Percentiles rank a stretch among this genome's conserved stretches.
phyloP scores from a whole-genome alignment of 192 early-diverging fungal genomes.

The Phlyctochytrium arcticum region DNA sequence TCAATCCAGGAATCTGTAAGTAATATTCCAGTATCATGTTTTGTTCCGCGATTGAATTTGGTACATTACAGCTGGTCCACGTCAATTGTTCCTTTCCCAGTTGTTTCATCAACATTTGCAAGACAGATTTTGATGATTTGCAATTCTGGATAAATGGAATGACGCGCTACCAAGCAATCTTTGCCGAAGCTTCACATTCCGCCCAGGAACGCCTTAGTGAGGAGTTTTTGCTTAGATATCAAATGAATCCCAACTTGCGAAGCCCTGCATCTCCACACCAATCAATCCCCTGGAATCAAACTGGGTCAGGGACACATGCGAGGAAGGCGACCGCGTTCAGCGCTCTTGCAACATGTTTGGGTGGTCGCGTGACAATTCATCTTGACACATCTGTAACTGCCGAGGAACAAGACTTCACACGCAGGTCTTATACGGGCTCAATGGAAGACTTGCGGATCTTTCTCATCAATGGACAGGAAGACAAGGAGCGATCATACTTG shows the following conservation, averaged over 20 bases:
- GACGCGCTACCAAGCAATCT: not conserved
- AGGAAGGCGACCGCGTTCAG: not conserved
- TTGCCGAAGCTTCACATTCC: too few species aligned
- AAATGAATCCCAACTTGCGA: too few species aligned
- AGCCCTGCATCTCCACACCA: too few species aligned
- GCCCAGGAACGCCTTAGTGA: too few species aligned
- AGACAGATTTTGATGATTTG: conserved; percentile 28
- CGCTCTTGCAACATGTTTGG: conserved; percentile 2
- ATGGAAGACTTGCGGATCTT: conserved; percentile 13
- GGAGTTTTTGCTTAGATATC: too few species aligned
- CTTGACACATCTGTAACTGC: not conserved
- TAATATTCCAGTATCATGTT: not conserved
- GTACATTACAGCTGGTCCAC: not conserved
- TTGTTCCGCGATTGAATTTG: not conserved
- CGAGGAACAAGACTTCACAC: not conserved
- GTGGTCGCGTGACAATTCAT: not conserved
- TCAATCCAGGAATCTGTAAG: conserved; percentile 60
- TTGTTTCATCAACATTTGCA: conserved; percentile 21
- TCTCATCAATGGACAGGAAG: conserved; percentile 9
- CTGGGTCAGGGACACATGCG: too few species aligned
- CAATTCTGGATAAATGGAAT: conserved; percentile 24
- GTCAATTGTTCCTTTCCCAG: conserved; percentile 11
- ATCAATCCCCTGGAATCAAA: too few species aligned
- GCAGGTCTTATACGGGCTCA: not conserved
- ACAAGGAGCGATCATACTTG: conserved; percentile 9